Conservation (phyloP, 106 monocot genomes). For the Agapanthus africanus region DNA sequence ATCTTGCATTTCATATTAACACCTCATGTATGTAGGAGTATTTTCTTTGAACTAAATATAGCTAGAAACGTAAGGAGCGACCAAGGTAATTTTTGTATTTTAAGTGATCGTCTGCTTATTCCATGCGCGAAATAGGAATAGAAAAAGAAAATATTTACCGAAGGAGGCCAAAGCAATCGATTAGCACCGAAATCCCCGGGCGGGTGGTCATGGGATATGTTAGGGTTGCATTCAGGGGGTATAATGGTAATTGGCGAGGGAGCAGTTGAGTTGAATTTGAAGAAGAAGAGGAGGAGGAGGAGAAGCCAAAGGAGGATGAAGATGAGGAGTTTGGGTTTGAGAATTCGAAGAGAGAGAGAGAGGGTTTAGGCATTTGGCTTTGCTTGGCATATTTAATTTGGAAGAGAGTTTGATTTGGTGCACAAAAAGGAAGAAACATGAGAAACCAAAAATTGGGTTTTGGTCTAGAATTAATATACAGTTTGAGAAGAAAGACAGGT, state of each 20-base stretch:
- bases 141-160: background rate
- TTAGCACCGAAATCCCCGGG: slow-evolving; percentile 34
- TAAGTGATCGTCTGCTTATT: too few species aligned
- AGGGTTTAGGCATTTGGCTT: background rate
- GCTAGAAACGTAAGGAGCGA: too few species aligned
- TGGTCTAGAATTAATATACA: background rate
- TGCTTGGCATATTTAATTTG: background rate
- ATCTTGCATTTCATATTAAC: too few species aligned
- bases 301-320: slow-evolving; percentile 10
- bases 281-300: slow-evolving; percentile 19
- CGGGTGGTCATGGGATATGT: slow-evolving; percentile 8
- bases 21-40: too few species aligned
- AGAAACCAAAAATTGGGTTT: background rate
- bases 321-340: background rate
- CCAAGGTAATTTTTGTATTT: too few species aligned
- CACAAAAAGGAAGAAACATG: background rate
- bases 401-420: too few species aligned
- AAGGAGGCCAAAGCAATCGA: slow-evolving; percentile 28
- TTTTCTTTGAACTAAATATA: too few species aligned
- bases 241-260: background rate
- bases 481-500: too few species aligned
- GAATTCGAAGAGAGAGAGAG: background rate
- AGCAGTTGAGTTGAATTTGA: background rate
- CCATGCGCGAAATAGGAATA: too few species aligned
- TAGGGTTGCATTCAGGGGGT: slow-evolving; percentile 19